phyloP scores from a whole-genome alignment of 2,329 filamentous ascomycete genomes.

The Akanthomyces muscarius region DNA sequence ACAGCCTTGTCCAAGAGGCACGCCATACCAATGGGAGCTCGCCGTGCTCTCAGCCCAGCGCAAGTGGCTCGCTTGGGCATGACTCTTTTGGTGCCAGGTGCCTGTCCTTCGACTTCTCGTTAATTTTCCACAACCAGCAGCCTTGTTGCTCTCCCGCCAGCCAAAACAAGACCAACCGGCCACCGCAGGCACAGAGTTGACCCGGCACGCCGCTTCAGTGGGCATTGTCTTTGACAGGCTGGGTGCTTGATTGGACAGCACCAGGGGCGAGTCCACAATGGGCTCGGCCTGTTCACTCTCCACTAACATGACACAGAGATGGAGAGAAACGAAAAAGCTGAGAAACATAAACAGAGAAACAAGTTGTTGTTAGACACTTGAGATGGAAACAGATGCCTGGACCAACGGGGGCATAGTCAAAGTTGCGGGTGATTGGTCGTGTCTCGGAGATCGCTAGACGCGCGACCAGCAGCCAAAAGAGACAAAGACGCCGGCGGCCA shows the following conservation, averaged over 20 bases:
- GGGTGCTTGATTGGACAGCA: background rate
- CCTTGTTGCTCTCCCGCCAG: background rate
- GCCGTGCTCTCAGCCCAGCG: too few relatives aligned
- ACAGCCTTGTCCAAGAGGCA: background rate
- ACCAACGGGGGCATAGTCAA: background rate
- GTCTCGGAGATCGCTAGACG: background rate
- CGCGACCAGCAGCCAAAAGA: background rate
- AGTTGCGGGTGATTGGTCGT: background rate
- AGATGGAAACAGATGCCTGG: background rate
- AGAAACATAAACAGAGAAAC: background rate
- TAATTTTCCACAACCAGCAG: conserved; percentile 1
- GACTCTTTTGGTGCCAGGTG: background rate
- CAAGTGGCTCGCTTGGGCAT: background rate
- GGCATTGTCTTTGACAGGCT: background rate
- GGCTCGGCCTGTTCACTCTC: background rate
- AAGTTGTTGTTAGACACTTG: background rate
- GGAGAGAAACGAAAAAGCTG: background rate
- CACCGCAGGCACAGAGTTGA: background rate
- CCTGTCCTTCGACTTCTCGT: background rate
- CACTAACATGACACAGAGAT: background rate
- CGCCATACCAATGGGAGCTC: background rate
- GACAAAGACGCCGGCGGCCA: background rate
- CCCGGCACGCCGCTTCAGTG: conserved; percentile 4
- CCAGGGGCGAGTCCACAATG: background rate
- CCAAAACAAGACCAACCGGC: background rate